A percentile compares a stretch with the other conserved stretches of the same genome.
Evolutionary conservation across 148 eudicot species (phyloP).

Genomic region (Rhododendron simsii): DNA sequence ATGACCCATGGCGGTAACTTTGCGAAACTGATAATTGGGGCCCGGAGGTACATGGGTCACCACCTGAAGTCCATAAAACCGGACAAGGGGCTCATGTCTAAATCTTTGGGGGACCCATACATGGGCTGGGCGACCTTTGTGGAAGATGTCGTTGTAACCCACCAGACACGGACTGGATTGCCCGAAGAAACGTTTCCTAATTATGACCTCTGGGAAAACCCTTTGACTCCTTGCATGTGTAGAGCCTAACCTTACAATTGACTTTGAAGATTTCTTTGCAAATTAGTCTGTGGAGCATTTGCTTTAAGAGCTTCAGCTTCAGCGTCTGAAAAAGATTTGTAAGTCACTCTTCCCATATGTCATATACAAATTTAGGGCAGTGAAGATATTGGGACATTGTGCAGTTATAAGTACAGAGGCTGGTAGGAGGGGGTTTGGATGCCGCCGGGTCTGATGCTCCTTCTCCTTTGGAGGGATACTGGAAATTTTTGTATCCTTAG

Average conservation of each 20-base stretch:
- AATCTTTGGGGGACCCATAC: constrained; percentile 95
- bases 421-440: not conserved
- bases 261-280: not conserved
- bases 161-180: constrained; percentile 88
- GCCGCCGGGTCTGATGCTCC: not conserved
- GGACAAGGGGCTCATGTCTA: constrained; percentile 92
- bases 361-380: not conserved
- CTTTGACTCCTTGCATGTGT: constrained; percentile 97
- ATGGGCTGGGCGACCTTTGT: constrained; percentile 98
- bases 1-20: constrained; percentile 99
- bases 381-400: not conserved
- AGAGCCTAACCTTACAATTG: constrained; percentile 42
- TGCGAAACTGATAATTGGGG: constrained; percentile 86
- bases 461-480: not conserved
- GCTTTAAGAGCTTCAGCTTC: constrained; percentile 3
- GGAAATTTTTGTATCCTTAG: not conserved
- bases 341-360: not conserved
- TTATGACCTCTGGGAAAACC: constrained; percentile 97
- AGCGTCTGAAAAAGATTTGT: not conserved
- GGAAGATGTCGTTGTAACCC: constrained; percentile 87
- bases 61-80: constrained; percentile 87
- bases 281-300: not conserved
- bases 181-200: constrained; percentile 98
- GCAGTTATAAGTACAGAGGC: not conserved
- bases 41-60: constrained; percentile 89